A percentile compares a stretch with the other conserved stretches of the same genome.
Evolutionary conservation across 495 filamentous ascomycete species (phyloP).

Genomic region (Coniosporium apollinis): DNA sequence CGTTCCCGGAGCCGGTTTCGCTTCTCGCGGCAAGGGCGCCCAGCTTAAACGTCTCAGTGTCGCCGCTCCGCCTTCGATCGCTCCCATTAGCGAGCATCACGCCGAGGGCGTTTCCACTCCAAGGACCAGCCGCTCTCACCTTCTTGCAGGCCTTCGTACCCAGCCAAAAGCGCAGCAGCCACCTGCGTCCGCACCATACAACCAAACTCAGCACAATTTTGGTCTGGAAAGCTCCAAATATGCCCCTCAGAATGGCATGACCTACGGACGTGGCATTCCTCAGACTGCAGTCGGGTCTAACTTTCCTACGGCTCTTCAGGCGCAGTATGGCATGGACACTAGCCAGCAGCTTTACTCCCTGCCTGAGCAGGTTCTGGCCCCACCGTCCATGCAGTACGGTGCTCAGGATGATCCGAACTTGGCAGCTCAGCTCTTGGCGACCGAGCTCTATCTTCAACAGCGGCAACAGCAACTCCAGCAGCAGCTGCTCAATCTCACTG

Average conservation of each 20-base stretch:
- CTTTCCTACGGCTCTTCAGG: slow-evolving; percentile 28
- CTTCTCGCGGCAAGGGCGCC: slow-evolving; percentile 64
- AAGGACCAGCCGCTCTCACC: slow-evolving; percentile 82
- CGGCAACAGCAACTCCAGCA: slow-evolving; percentile 74
- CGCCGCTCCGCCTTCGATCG: slow-evolving; percentile 38
- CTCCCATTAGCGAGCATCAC: slow-evolving; percentile 47
- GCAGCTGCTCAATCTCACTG: slow-evolving; percentile 31
- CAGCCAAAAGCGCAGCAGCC: slow-evolving; percentile 68
- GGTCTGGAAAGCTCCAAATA: slow-evolving; percentile 32
- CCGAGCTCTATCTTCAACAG: slow-evolving; percentile 70
- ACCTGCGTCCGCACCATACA: slow-evolving; percentile 45
- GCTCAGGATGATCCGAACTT: slow-evolving; percentile 51
- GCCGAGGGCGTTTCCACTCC: slow-evolving; percentile 55
- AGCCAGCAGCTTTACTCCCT: slow-evolving; percentile 46
- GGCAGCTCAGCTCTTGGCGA: slow-evolving; percentile 68
- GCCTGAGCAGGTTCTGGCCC: slow-evolving; percentile 74
- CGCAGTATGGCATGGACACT: slow-evolving; percentile 28
- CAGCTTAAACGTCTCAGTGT: slow-evolving; percentile 71
- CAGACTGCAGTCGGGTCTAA: slow-evolving; percentile 45
- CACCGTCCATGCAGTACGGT: slow-evolving; percentile 52
- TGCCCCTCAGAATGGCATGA: slow-evolving; percentile 20
- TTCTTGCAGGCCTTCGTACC: slow-evolving; percentile 85
- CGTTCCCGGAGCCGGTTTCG: slow-evolving; percentile 61
- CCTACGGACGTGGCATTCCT: slow-evolving; percentile 32
- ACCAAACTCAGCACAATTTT: slow-evolving; percentile 33